These are phyloP conservation scores for Cairneyella variabilis DNA, from an alignment of 495 filamentous ascomycete species.

Conservation along the genomic window DNA sequence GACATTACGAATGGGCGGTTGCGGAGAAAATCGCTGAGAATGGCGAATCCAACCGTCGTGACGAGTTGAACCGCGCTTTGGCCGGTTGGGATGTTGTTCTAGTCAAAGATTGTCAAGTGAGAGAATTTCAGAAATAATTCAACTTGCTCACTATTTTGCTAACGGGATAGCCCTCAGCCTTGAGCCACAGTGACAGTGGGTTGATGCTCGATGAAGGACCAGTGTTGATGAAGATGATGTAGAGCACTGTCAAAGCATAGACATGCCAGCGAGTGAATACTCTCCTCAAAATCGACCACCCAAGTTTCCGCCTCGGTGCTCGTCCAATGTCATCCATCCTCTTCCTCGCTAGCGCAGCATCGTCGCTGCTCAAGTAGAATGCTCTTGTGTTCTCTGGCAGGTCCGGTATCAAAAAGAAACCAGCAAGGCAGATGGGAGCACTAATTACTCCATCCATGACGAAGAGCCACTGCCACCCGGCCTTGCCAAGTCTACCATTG, in stretches of 20 bases:
- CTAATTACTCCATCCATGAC: constrained; percentile 42
- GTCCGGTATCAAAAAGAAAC: constrained; percentile 55
- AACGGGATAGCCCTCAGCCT: constrained; percentile 35
- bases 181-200: constrained; percentile 42
- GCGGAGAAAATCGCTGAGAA: constrained; percentile 43
- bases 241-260: constrained; percentile 45
- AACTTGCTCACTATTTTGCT: constrained; percentile 26
- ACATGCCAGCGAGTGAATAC: constrained; percentile 44
- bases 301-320: constrained; percentile 28
- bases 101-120: neutral
- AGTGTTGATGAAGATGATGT: constrained; percentile 44
- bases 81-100: constrained; percentile 33
- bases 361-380: constrained; percentile 42
- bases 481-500: constrained; percentile 44
- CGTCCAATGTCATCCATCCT: constrained; percentile 40
- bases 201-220: constrained; percentile 42
- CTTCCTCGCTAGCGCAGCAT: constrained; percentile 28
- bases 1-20: constrained; percentile 43
- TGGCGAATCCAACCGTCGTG: constrained; percentile 30
- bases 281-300: constrained; percentile 35
- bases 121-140: neutral
- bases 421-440: constrained; percentile 53
- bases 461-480: constrained; percentile 66
- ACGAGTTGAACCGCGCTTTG: constrained; percentile 27
- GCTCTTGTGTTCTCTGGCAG: constrained; percentile 50